A percentile compares a stretch with the other conserved stretches of the same genome.
Evolutionary conservation across 2,329 filamentous ascomycete species (phyloP).

Genomic region (Microascus cirrosus): DNA sequence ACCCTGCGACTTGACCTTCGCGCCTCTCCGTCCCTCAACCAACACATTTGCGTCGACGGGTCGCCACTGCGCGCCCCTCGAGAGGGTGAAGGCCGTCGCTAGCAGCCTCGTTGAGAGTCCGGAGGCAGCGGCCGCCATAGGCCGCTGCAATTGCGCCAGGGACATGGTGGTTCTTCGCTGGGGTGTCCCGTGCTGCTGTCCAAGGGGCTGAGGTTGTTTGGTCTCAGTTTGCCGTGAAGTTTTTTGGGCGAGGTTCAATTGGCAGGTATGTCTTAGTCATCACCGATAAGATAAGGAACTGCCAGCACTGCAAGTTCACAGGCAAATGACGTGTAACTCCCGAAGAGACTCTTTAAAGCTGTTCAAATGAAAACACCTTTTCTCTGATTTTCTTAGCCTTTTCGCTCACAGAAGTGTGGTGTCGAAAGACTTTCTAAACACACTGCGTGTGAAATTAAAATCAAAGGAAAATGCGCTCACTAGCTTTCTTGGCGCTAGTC

Average conservation of each 20-base stretch:
- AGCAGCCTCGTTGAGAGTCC: conserved; percentile 12
- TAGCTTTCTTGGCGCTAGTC: conserved; percentile 33
- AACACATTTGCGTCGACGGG: conserved; percentile 5
- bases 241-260: neutral
- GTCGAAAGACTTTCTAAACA: neutral
- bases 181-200: neutral
- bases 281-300: conserved; percentile 5
- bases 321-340: neutral
- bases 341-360: neutral
- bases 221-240: neutral
- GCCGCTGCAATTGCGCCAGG: conserved; percentile 34
- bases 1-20: conserved; percentile 53
- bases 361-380: neutral
- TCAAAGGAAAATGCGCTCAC: neutral
- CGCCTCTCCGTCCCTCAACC: conserved; percentile 35
- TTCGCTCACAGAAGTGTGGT: neutral
- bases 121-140: conserved; percentile 27
- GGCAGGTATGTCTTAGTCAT: neutral
- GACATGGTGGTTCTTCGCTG: conserved; percentile 22
- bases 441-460: neutral
- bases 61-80: neutral
- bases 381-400: neutral
- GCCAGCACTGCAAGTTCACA: conserved; percentile 5
- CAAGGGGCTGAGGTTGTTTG: neutral
- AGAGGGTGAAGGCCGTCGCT: conserved; percentile 5